A percentile compares a stretch with the other conserved stretches of the same genome.
Conservation (phyloP, 305 asterid genomes). For the Solanum hybrid region DNA sequence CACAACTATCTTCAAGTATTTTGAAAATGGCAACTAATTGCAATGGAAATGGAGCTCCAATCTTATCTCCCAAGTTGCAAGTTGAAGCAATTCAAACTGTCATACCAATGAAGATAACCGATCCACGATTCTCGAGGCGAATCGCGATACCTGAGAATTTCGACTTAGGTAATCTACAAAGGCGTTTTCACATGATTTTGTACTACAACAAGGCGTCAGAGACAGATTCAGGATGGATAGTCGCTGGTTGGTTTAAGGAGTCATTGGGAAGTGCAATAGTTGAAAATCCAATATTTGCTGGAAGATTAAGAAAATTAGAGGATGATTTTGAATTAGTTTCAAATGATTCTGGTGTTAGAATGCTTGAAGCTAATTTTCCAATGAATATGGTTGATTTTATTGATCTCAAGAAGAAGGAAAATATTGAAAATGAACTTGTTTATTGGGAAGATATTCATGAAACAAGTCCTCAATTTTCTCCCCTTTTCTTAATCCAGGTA, state of each 20-base stretch:
- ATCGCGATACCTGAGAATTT: slow-evolving; percentile 12
- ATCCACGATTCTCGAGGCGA: slow-evolving; percentile 23
- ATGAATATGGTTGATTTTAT: slow-evolving; percentile 32
- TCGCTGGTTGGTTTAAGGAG: slow-evolving; percentile 48
- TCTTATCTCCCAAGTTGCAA: not conserved
- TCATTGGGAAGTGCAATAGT: slow-evolving; percentile 38
- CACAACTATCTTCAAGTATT: not conserved
- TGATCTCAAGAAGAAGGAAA: slow-evolving; percentile 19
- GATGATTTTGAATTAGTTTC: slow-evolving; percentile 26
- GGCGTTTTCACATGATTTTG: slow-evolving; percentile 31
- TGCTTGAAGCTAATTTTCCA: slow-evolving; percentile 29
- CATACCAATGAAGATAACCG: slow-evolving; percentile 33
- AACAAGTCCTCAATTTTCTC: slow-evolving; percentile 39
- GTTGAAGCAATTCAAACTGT: slow-evolving; percentile 29
- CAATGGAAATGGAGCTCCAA: not conserved
- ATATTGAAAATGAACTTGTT: slow-evolving; percentile 28
- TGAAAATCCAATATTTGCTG: slow-evolving; percentile 50
- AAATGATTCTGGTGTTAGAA: slow-evolving; percentile 43
- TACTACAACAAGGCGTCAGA: slow-evolving; percentile 30
- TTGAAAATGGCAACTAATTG: slow-evolving; percentile 1
- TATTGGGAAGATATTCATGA: slow-evolving; percentile 49
- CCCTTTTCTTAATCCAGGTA: slow-evolving; percentile 58
- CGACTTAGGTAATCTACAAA: slow-evolving; percentile 13
- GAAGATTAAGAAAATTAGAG: slow-evolving; percentile 31
- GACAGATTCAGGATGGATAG: slow-evolving; percentile 34